Evolutionary conservation across 2,329 filamentous ascomycete genomes (phyloP), one percentile per base, ranked within the genome.

Genomic region (Aspergillus novofumigatus): DNA sequence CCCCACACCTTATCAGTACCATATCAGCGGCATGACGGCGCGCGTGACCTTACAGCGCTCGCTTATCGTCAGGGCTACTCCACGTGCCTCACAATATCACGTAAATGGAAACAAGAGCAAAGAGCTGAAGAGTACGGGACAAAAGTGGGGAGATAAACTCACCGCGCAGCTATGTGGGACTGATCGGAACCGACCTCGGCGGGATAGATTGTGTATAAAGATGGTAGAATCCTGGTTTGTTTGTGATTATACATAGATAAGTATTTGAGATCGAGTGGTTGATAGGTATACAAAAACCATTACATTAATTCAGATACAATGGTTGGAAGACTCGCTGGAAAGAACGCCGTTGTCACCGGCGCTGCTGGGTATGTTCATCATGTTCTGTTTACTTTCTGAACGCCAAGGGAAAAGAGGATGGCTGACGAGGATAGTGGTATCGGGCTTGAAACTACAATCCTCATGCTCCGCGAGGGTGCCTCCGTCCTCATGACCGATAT

Each of bases 391-490:
- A 14, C 4, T 52, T 38, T 32, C n/a, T 23, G 38, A 32, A 11
- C 2, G 4, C 17, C 11, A 42, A 5, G 4, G 32, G 10, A 4
- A 6, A 6, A 17, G 32, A 38, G 14, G 6, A 38, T 7, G 6
- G 14, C 32, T 38, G 32, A 38, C 14, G 14, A 7, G 32, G 32
- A 38, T 51, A 76, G 92, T 69, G 92, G 92, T 69, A 97, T 97
- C 70, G 92, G 92, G 63, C 88, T 97, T 51, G 92, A 97, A 79
- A 96, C 92, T 1, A 85, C 84, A 55, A 92, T 97, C 65, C 88
- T 96, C 58, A 96, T 97, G 70, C 88, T 87, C 59, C 89, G 89
- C 62, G 92, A 97, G 79, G 92, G 92, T 61, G 92, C 91, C 69
- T 88, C 84, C 61, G 86, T 97, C 55, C 79, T 96, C 63, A 86